phyloP scores from a whole-genome alignment of 257 asterid genomes.

The Echium plantagineum region DNA sequence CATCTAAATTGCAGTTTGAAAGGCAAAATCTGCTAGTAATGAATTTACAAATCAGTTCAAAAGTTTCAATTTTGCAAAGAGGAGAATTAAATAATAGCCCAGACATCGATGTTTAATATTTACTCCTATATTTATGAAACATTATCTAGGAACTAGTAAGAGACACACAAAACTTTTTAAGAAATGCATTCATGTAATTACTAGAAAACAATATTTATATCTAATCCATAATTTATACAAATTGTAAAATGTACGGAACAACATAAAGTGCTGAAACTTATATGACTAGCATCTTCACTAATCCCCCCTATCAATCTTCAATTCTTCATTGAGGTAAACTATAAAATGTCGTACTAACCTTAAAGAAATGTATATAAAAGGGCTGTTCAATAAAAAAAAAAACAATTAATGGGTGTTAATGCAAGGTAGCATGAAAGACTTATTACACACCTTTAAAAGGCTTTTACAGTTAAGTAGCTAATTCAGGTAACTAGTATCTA shows the following conservation, averaged over 20 bases:
- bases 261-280: not conserved
- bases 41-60: slow-evolving; percentile 4
- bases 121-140: too few relatives aligned
- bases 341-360: not conserved
- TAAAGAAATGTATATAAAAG: not conserved
- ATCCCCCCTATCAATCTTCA: too few relatives aligned
- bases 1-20: slow-evolving; percentile 57
- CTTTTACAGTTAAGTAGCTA: not conserved
- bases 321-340: not conserved
- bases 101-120: not conserved
- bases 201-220: too few relatives aligned
- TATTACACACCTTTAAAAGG: not conserved
- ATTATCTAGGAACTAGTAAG: not conserved
- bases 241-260: not conserved
- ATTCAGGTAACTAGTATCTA: not conserved
- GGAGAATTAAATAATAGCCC: not conserved
- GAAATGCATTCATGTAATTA: not conserved
- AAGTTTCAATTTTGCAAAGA: not conserved
- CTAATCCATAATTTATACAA: not conserved
- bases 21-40: slow-evolving; percentile 45
- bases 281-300: not conserved
- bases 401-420: not conserved
- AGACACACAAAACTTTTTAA: too few relatives aligned
- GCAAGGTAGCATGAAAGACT: not conserved
- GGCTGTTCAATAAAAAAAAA: not conserved